These are phyloP conservation scores for Dothideomycetes sp. DNA, from an alignment of 2,329 filamentous ascomycete species.

Conservation along the genomic window DNA sequence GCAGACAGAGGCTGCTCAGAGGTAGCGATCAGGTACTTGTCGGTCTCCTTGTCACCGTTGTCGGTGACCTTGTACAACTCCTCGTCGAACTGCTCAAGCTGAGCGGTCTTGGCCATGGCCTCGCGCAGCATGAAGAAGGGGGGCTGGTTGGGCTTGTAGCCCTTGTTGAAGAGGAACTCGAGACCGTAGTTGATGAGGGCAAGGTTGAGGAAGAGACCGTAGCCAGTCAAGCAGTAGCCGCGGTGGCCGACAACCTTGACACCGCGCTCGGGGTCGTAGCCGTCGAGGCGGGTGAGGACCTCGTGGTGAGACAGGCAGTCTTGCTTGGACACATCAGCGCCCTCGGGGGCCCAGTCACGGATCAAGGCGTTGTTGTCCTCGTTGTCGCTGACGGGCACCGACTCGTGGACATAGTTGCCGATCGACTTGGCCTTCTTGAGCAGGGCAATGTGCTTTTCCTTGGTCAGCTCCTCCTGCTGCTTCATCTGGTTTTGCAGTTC, in stretches of 20 bases:
- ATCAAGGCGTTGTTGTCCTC: conserved; percentile 74
- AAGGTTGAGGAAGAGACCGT: conserved; percentile 85
- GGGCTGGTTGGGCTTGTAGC: conserved; percentile 52
- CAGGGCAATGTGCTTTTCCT: conserved; percentile 64
- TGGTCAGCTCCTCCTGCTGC: conserved; percentile 61
- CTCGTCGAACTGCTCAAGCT: conserved; percentile 94
- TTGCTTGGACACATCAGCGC: conserved; percentile 63
- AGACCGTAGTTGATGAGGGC: conserved; percentile 92
- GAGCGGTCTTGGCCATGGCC: conserved; percentile 95
- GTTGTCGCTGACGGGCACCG: conserved; percentile 72
- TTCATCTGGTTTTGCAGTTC: conserved; percentile 76
- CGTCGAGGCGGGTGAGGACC: conserved; percentile 76
- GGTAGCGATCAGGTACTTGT: conserved; percentile 77
- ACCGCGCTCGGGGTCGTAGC: conserved; percentile 86
- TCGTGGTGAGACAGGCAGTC: conserved; percentile 86
- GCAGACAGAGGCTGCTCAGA: conserved; percentile 93
- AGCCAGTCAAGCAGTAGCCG: conserved; percentile 84
- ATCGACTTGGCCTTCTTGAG: conserved; percentile 74
- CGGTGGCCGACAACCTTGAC: conserved; percentile 91
- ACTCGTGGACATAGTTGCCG: conserved; percentile 85
- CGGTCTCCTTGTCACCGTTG: conserved; percentile 67
- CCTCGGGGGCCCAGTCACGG: conserved; percentile 68
- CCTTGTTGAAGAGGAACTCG: conserved; percentile 73
- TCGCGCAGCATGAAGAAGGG: conserved; percentile 93
- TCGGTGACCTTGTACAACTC: conserved; percentile 92